Evolutionary conservation across 768 basidiomycete species (phyloP).

Genomic region (Albatrellus ellisii): DNA sequence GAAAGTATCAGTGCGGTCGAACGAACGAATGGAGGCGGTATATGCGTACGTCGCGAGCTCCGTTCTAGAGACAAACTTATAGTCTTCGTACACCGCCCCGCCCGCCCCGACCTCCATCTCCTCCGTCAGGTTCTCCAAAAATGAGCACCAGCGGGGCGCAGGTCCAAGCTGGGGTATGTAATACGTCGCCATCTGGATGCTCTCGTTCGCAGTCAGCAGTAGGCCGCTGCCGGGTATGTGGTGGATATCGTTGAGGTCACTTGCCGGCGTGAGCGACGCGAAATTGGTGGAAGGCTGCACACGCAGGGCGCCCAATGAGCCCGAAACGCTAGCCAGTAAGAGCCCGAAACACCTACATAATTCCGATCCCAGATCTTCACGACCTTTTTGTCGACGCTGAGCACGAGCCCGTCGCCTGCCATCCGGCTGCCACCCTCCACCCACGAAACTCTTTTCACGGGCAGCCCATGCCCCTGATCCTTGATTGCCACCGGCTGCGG

Average conservation of each 20-base stretch:
- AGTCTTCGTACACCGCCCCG: conserved; percentile 84
- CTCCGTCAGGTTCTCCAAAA: conserved; percentile 97
- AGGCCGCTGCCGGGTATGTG: conserved; percentile 84
- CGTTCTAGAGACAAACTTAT: conserved; percentile 85
- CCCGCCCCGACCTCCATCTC: conserved; percentile 88
- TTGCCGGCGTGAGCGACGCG: conserved; percentile 81
- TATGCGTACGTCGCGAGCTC: conserved; percentile 71
- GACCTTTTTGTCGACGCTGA: conserved; percentile 93
- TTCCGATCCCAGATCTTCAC: conserved; percentile 94
- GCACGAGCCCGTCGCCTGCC: conserved; percentile 79
- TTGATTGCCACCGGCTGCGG: conserved; percentile 75
- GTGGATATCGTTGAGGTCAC: conserved; percentile 83
- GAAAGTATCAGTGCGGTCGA: neutral
- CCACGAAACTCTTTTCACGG: conserved; percentile 79
- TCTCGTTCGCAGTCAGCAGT: conserved; percentile 87
- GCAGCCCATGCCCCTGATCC: conserved; percentile 94
- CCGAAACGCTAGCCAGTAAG: neutral
- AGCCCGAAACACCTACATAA: conserved; percentile 49
- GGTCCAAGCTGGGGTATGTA: conserved; percentile 95
- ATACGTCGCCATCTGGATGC: conserved; percentile 90
- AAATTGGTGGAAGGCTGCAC: conserved; percentile 77
- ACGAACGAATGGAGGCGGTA: neutral
- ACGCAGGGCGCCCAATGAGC: conserved; percentile 3
- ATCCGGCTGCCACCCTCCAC: conserved; percentile 75
- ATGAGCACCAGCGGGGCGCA: conserved; percentile 92